phyloP scores from a whole-genome alignment of 2,329 filamentous ascomycete species.

The Akanthomyces uredinophilus region DNA sequence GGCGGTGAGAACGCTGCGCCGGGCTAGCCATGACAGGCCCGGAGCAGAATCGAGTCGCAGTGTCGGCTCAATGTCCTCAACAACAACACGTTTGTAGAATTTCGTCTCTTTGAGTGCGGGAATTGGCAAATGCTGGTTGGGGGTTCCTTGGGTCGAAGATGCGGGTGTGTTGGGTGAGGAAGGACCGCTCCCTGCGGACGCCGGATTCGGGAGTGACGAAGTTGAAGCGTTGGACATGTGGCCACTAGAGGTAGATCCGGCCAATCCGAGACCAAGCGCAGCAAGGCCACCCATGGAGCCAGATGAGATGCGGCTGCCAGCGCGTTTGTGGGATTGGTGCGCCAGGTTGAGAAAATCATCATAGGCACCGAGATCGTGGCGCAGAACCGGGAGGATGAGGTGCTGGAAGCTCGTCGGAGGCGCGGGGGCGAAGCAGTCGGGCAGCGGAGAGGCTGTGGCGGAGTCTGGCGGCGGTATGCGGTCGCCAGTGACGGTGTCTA shows the following conservation, averaged over 20 bases:
- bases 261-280: constrained; percentile 40
- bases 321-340: constrained; percentile 57
- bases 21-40: constrained; percentile 87
- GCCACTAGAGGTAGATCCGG: constrained; percentile 42
- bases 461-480: constrained; percentile 26
- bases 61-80: constrained; percentile 92
- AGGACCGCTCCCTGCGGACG: constrained; percentile 48
- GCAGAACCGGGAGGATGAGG: constrained; percentile 75
- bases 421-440: constrained; percentile 45
- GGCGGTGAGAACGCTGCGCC: constrained; percentile 74
- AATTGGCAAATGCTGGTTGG: constrained; percentile 30
- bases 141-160: constrained; percentile 43
- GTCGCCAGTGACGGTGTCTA: constrained; percentile 53
- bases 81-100: constrained; percentile 86
- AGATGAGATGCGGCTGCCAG: constrained; percentile 63
- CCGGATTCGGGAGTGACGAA: constrained; percentile 47
- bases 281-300: constrained; percentile 55
- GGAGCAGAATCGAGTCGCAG: constrained; percentile 84
- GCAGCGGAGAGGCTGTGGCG: constrained; percentile 31
- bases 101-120: constrained; percentile 79
- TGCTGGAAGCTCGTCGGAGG: constrained; percentile 72
- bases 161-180: constrained; percentile 53
- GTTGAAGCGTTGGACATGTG: constrained; percentile 55
- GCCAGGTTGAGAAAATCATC: constrained; percentile 81
- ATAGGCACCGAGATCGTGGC: constrained; percentile 74